Evolutionary conservation across 768 basidiomycete genomes (phyloP).

Genomic region (Lactifluus rugatus): DNA sequence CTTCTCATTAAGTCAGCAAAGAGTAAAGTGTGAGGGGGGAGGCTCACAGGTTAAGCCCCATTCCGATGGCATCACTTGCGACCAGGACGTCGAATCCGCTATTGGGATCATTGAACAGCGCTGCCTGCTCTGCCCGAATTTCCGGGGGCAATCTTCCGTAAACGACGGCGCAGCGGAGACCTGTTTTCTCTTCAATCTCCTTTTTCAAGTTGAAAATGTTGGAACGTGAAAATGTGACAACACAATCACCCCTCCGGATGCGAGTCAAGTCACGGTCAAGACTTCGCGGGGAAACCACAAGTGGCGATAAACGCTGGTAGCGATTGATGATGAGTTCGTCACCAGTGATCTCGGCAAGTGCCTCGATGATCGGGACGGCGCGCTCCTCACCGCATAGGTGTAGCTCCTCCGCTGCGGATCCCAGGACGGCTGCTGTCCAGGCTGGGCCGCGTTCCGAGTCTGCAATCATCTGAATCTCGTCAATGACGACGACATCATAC

Average conservation of each 20-base stretch:
- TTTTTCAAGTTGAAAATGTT: slow-evolving; percentile 71
- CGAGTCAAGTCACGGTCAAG: slow-evolving; percentile 50
- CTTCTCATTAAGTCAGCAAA: slow-evolving; percentile 48
- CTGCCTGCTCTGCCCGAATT: slow-evolving; percentile 83
- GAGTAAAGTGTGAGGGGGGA: background rate
- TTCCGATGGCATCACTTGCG: slow-evolving; percentile 91
- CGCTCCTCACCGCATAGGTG: slow-evolving; percentile 96
- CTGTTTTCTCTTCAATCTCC: slow-evolving; percentile 59
- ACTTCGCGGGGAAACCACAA: slow-evolving; percentile 56
- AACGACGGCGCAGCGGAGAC: slow-evolving; percentile 79
- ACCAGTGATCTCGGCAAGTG: slow-evolving; percentile 62
- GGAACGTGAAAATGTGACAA: slow-evolving; percentile 74
- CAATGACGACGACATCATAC: slow-evolving; percentile 82
- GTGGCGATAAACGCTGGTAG: slow-evolving; percentile 84
- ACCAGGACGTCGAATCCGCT: slow-evolving; percentile 86
- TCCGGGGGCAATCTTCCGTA: slow-evolving; percentile 92
- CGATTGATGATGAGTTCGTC: slow-evolving; percentile 72
- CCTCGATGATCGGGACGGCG: slow-evolving; percentile 69
- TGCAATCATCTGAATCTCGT: slow-evolving; percentile 94
- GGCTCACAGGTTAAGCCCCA: slow-evolving; percentile 92
- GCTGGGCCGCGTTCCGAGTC: slow-evolving; percentile 68
- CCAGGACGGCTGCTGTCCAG: slow-evolving; percentile 80
- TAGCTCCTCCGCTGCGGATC: slow-evolving; percentile 65
- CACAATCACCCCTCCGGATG: slow-evolving; percentile 76
- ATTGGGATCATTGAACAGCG: slow-evolving; percentile 76